A percentile compares a stretch with the other conserved stretches of the same genome.
Evolutionary conservation across 164 flowering plant genomes (phyloP).

Genomic region (Houttuynia cordata): DNA sequence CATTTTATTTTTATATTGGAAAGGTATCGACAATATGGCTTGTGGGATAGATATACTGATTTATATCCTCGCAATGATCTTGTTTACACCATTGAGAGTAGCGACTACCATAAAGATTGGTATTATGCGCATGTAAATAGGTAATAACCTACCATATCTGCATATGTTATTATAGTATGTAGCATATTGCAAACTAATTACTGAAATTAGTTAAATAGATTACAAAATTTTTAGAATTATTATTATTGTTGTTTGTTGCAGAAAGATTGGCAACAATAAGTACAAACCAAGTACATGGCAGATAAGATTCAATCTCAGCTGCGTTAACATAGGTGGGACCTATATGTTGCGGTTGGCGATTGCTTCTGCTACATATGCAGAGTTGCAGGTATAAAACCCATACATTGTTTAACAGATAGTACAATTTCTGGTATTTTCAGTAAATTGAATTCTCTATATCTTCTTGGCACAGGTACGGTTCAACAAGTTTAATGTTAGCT

Average conservation of each 20-base stretch:
- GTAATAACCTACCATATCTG: constrained; percentile 24
- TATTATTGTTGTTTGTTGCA: constrained; percentile 12
- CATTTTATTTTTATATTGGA: too few relatives aligned
- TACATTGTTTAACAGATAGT: neutral
- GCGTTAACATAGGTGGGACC: constrained; percentile 9
- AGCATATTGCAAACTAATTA: too few relatives aligned
- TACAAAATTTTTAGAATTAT: neutral
- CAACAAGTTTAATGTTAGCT: constrained; percentile 4
- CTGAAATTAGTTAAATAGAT: neutral
- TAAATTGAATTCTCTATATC: neutral
- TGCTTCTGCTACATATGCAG: constrained; percentile 23
- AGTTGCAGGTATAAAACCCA: constrained; percentile 14
- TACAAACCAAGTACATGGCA: constrained; percentile 50
- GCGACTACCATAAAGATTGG: constrained; percentile 65
- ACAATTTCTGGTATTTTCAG: neutral
- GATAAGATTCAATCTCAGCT: constrained; percentile 20
- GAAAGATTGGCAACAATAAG: constrained; percentile 28
- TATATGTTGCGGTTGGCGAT: constrained; percentile 19
- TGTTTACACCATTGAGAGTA: constrained; percentile 41
- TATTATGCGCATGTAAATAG: constrained; percentile 72
- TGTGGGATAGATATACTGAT: constrained; percentile 80
- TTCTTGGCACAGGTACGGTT: constrained; percentile 6
- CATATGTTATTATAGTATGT: too few relatives aligned
- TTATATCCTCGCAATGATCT: constrained; percentile 55
- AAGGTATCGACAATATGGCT: constrained; percentile 78